Base-by-base conservation (phyloP, 805 yeast genomes). In the Myxozyma vanderwaltii region DNA sequence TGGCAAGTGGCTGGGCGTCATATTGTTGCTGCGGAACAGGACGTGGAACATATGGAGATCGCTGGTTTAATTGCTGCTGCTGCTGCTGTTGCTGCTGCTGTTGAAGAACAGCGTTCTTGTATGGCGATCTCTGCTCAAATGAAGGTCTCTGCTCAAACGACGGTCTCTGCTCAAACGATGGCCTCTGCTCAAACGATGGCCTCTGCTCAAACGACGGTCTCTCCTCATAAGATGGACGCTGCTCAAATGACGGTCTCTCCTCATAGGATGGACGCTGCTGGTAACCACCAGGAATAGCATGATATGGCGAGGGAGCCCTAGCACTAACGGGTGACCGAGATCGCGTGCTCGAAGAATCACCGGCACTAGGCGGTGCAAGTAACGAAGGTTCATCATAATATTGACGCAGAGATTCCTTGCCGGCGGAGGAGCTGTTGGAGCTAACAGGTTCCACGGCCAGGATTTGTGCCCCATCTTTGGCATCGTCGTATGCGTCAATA, bases 401-500 rank as follows among this genome's bases (percentile, higher is more conserved):
- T 26, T 46, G 50, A 8, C 24, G 38, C 12, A 29, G 39, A 13
- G 39, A 26, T 17, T 43, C 47, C 13, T 43, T 21, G 47, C 47
- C 19, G 12, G 33, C 33, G 33, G 47, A n/a, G n/a, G n/a, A 29
- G 12, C 50, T 29, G 19, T 23, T 36, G 1, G 50, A 29, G 13
- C 38, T 29, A 13, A 31, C 50, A 1, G 26, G 50, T 36, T 31
- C 41, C 6, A 33, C 44, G 17, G 49, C 17, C n/a, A 31, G 33
- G 23, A 36, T 4, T 31, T 17, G 41, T 19, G 35, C 21, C 43
- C 21, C 51, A n/a, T 33, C 58, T 3, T 17, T 43, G 15, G 29
- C 54, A 26, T 52, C 45, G 15, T 31, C 50, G 24, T 58, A 58
- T 1, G 54, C 52, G 27, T 52, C 51, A 5, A 58, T 15, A 23